Base-by-base conservation (phyloP, 2,329 filamentous ascomycete genomes). In the Thielaviopsis punctulata region DNA sequence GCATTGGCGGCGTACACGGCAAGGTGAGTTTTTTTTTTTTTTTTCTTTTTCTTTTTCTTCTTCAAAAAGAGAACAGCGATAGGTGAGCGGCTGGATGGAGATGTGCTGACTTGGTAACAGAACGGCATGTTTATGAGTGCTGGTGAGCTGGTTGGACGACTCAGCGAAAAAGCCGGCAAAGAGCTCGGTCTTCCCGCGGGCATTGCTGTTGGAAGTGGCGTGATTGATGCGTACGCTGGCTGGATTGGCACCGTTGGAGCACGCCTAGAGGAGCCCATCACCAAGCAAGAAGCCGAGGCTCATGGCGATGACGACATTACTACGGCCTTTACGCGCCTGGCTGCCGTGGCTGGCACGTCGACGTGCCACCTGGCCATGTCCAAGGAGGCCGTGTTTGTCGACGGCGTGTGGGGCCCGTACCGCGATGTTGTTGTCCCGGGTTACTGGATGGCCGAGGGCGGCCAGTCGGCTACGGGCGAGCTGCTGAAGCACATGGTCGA, bases 171-270 rank as follows among this genome's bases (percentile, higher is more conserved):
- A 61, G 89, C 92, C 5, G 86, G 84, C 15, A 68, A 73, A 47
- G 84, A 95, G 58, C 79, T 98, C 56, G 90, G 92, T 7, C 75
- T 98, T 2, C 83, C 83, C 4, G 73, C 83, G 19, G 90, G 89
- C 39, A 92, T 95, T 59, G 87, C 92, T 18, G 84, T 98, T 52
- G 92, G 92, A 51, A 94, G 87, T 62, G 89, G 89, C 65, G 92
- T 98, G 57, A 98, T 98, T 62, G 92, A 98, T 65, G 92, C 92
- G 18, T 98, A 98, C 62, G 92, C 92, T 55, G 92, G 92, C 57
- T 98, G 92, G 92, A 92, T 98, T 59, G 92, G 92, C 56, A 96
- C 92, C 1, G 92, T 98, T n/a, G 92, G 92, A 54, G 90, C 92
- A 56, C 95, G 95, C 66, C 86, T 95, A 60, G 77, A 87, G 58